phyloP scores from a whole-genome alignment of 345 rosid genomes.

The Lepidium sativum region DNA sequence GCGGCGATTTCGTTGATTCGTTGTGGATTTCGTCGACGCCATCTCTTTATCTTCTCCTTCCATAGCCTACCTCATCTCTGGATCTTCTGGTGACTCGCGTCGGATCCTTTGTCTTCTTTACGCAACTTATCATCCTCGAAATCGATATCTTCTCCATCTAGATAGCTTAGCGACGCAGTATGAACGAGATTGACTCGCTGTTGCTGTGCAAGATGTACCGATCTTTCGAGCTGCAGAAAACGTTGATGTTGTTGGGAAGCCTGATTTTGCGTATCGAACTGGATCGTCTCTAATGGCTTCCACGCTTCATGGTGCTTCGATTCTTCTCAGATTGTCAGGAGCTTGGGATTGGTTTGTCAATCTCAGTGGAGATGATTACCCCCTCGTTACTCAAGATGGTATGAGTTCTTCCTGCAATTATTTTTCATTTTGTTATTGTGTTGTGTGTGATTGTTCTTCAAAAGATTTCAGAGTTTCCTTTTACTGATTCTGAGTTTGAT shows the following conservation, averaged over 20 bases:
- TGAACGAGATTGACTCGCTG: conserved; percentile 69
- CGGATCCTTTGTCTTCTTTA: conserved; percentile 72
- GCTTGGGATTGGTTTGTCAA: conserved; percentile 88
- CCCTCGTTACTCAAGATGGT: conserved; percentile 93
- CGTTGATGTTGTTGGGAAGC: conserved; percentile 71
- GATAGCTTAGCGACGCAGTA: conserved; percentile 53
- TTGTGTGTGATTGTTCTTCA: background rate
- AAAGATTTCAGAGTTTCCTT: background rate
- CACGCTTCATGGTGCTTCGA: conserved; percentile 82
- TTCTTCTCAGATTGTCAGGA: conserved; percentile 55
- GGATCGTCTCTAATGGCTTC: conserved; percentile 84
- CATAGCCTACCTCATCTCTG: conserved; percentile 64
- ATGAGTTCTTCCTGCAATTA: background rate
- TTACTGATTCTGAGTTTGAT: conserved; percentile 2
- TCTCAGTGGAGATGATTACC: conserved; percentile 71
- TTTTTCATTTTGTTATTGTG: background rate
- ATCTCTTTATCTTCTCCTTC: conserved; percentile 79
- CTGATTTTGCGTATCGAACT: conserved; percentile 61
- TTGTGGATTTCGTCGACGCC: no score
- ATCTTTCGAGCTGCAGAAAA: conserved; percentile 72
- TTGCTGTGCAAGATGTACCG: conserved; percentile 44
- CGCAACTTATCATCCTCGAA: conserved; percentile 78
- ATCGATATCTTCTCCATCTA: conserved; percentile 76
- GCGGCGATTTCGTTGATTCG: no score
- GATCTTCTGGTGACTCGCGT: conserved; percentile 56